A percentile compares a stretch with the other conserved stretches of the same genome.
Evolutionary conservation across 2,329 filamentous ascomycete species (phyloP).

Genomic region (Aspergillus quadricinctus): DNA sequence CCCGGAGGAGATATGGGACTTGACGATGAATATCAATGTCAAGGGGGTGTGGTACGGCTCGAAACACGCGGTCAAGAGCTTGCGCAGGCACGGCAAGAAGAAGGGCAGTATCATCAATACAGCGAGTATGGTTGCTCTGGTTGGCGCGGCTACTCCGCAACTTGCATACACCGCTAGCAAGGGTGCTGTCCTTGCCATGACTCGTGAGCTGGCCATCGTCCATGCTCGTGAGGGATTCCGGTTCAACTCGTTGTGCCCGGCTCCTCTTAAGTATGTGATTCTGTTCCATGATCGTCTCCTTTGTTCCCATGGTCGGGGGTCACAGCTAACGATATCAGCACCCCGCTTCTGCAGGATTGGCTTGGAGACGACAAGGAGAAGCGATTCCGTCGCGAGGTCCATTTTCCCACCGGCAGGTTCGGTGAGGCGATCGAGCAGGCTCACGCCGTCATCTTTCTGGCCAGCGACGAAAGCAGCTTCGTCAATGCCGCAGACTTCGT

Average conservation of each 20-base stretch:
- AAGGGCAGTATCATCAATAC: constrained; percentile 87
- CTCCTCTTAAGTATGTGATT: constrained; percentile 66
- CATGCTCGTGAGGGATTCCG: constrained; percentile 85
- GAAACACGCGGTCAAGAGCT: constrained; percentile 82
- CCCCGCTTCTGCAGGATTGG: constrained; percentile 87
- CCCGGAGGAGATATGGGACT: constrained; percentile 86
- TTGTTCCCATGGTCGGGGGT: not conserved
- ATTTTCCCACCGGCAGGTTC: constrained; percentile 84
- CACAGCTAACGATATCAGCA: constrained; percentile 46
- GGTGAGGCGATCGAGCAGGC: constrained; percentile 91
- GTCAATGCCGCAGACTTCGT: constrained; percentile 90
- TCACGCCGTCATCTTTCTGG: constrained; percentile 80
- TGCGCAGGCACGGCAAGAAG: constrained; percentile 75
- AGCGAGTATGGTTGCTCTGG: constrained; percentile 79
- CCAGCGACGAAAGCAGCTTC: constrained; percentile 83
- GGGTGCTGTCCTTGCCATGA: constrained; percentile 85
- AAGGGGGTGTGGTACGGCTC: constrained; percentile 95
- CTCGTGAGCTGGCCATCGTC: constrained; percentile 84
- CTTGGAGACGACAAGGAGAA: constrained; percentile 81
- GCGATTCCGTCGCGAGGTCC: constrained; percentile 75
- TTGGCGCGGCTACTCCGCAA: constrained; percentile 83
- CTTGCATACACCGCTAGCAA: constrained; percentile 92
- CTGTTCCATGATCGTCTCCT: not conserved
- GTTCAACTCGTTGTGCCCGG: constrained; percentile 88
- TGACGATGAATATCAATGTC: constrained; percentile 91